Base-by-base conservation (phyloP, 176 grass and related monocot genomes). In the Paspalum vaginatum region DNA sequence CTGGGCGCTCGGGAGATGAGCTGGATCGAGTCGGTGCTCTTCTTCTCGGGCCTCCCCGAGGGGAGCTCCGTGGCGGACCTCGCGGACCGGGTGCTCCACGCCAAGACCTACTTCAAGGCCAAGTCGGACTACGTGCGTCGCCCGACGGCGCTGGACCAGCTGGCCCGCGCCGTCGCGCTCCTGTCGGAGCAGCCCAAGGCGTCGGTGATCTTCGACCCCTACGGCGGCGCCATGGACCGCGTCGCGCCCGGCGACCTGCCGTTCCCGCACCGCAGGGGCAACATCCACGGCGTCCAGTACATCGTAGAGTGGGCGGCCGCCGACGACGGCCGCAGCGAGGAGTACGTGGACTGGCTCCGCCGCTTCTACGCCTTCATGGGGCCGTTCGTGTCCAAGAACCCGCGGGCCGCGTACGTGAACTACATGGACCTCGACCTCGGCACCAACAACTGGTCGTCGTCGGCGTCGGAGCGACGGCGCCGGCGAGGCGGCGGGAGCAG, bases 401-500 rank as follows among this genome's bases (percentile, higher is more conserved):
- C 94, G 5, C 62, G 91, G 4, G 61, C 89, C 0, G 87, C 94
- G 0, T 97, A 87, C 63, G 74, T 97, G 11, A 97, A 97, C 86
- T 97, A 97, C 72, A 52, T 88, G 68, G 94, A 97, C 46, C 87
- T 97, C n/a, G 91, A 97, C 17, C 81, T 97, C 0, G 89, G 91
- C 3, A 73, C 6, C 11, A 91, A 80, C 64, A n/a, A 41, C 3
- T 74, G 63, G 50, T 79, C 69, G 0, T 14, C 4, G 5, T 2
- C 45, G 11, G 1, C 7, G 14, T 3, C 5, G 2, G 14, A 5
- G 59, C n/a, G 8, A 21, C n/a, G n/a, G 0, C 6, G 13, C n/a
- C 3, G 6, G 0, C 5, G 15, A 13, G 16, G 22, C 6, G 4
- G 0, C n/a, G n/a, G n/a, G n/a, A n/a, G n/a, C 4, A 11, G 20